Evolutionary conservation across 2,329 filamentous ascomycete genomes (phyloP), one percentile per base, ranked within the genome.

Genomic region (Talaromyces sp.): DNA sequence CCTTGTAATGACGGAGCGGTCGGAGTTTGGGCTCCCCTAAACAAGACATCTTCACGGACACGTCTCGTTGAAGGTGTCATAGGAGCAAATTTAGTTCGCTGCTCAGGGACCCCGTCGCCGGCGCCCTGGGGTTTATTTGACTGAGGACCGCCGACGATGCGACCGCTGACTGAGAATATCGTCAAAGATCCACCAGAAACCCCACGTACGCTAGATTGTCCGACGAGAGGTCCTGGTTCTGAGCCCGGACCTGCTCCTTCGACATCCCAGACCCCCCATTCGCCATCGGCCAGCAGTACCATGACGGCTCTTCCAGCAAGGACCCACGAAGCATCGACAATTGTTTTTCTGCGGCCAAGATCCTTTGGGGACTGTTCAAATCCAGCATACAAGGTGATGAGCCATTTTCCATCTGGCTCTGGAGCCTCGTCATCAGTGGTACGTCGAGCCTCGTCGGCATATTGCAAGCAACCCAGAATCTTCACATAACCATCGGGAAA

Each of bases 401-500:
- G 65, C 72, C 78, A 79, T 56, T 71, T 75, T 14, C 77, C 76
- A 60, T 74, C 70, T 11, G 67, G 66, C n/a, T 71, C 71, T 7
- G 66, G 64, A 12, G 62, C 67, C 10, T 74, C 74, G 21, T 66
- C 65, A 12, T 74, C 72, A 6, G 71, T 67, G 7, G 63, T 61
- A 17, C 67, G 53, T 14, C 56, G 56, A 53, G 66, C 72, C 7
- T 65, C 65, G 17, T 63, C 59, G 48, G 68, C 72, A 24, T 64
- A 68, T 17, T 79, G 74, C 32, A 84, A 79, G 27, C 80, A 81
- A 57, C 85, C 81, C 66, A 84, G 85, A 14, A 87, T 75, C 57
- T 84, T 83, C 29, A 84, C 81, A 48, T 75, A 78, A 6, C 85
- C 84, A n/a, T 75, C 77, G 1, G 77, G 69, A 59, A 86, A 83